phyloP scores from a whole-genome alignment of 176 grass and related monocot genomes.

The Ensete ventricosum region DNA sequence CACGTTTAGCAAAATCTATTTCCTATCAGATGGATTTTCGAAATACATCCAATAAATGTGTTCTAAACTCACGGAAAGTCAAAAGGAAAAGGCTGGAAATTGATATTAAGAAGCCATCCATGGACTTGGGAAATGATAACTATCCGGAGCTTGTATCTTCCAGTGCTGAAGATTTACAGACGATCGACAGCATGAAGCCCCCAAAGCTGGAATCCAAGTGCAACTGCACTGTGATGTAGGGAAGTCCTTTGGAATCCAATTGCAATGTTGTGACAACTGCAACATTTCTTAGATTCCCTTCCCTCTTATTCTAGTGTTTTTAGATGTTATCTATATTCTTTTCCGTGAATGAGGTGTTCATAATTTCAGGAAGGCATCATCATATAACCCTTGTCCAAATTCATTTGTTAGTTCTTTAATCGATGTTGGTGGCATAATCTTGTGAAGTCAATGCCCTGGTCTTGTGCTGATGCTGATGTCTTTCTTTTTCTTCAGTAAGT shows the following conservation, averaged over 20 bases:
- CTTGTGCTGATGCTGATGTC: background rate
- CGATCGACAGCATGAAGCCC: constrained; percentile 47
- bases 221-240: constrained; percentile 88
- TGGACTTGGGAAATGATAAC: constrained; percentile 21
- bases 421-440: background rate
- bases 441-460: background rate
- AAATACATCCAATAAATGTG: constrained; percentile 31
- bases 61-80: constrained; percentile 41
- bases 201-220: constrained; percentile 91
- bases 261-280: background rate
- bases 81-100: constrained; percentile 80
- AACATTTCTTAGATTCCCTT: background rate
- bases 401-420: background rate
- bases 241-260: background rate
- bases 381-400: background rate
- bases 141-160: constrained; percentile 32
- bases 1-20: constrained; percentile 30
- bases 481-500: background rate
- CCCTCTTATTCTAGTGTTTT: too few relatives aligned
- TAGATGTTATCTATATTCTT: too few relatives aligned
- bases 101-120: constrained; percentile 23
- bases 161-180: constrained; percentile 26
- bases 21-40: constrained; percentile 28
- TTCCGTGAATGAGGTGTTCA: too few relatives aligned
- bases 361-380: background rate